Conservation (phyloP, 768 basidiomycete species). For the Trametes cubensis region DNA sequence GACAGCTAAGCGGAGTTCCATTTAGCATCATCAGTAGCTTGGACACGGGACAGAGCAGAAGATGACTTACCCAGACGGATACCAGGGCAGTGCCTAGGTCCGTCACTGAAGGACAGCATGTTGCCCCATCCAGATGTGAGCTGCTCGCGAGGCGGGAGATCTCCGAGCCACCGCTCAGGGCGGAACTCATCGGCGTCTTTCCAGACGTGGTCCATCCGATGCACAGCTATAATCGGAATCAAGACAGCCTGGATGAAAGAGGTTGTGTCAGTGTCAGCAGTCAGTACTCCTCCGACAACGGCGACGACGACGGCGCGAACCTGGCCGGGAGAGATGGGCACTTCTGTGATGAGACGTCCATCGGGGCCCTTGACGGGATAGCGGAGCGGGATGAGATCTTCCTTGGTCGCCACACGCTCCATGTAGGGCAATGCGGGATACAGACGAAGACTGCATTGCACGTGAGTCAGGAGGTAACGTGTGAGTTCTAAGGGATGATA, state of each 20-base stretch:
- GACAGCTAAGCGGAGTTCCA: background rate
- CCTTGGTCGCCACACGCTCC: conserved; percentile 48
- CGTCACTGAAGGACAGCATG: conserved; percentile 31
- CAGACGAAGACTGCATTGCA: conserved; percentile 39
- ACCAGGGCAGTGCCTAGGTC: conserved; percentile 32
- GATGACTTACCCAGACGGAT: conserved; percentile 19
- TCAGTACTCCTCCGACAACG: too few species aligned
- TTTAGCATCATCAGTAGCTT: background rate
- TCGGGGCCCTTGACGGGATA: conserved; percentile 28
- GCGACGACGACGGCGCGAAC: background rate
- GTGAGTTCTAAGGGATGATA: background rate
- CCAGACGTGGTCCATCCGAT: conserved; percentile 26
- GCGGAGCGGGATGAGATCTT: conserved; percentile 53
- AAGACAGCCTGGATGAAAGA: conserved; percentile 2
- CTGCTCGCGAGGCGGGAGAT: background rate
- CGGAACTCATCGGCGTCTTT: conserved; percentile 30
- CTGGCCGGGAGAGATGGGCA: conserved; percentile 17
- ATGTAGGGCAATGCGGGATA: conserved; percentile 55
- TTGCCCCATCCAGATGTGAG: conserved; percentile 26
- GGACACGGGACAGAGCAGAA: background rate
- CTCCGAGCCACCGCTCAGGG: conserved; percentile 34
- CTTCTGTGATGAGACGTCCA: conserved; percentile 12
- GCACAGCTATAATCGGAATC: conserved; percentile 15
- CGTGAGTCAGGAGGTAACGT: background rate
- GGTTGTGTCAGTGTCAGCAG: background rate